These are phyloP conservation scores for Podaxis carcinomalis DNA, from an alignment of 768 basidiomycete genomes.

Conservation along the genomic window DNA sequence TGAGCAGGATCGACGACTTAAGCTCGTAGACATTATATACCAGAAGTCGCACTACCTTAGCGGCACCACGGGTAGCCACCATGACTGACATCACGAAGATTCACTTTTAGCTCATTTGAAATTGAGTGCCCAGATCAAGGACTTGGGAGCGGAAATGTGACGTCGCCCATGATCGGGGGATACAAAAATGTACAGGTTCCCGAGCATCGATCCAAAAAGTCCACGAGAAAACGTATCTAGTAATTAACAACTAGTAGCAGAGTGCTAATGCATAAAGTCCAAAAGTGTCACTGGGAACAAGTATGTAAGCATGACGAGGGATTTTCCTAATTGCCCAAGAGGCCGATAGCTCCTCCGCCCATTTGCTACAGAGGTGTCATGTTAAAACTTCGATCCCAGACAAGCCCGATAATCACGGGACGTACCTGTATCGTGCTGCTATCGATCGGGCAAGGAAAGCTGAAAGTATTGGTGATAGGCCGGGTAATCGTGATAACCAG, in stretches of 20 bases:
- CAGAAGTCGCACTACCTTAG: background rate
- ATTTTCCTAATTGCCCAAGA: background rate
- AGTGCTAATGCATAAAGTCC: background rate
- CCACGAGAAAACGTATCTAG: background rate
- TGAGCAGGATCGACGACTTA: background rate
- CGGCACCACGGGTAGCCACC: background rate
- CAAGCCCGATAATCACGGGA: background rate
- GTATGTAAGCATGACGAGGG: background rate
- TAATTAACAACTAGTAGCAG: background rate
- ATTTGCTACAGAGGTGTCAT: background rate
- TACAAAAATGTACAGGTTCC: background rate
- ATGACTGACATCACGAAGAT: background rate
- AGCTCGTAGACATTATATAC: background rate
- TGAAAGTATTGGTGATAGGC: slow-evolving; percentile 54
- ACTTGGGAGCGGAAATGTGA: background rate
- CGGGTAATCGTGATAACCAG: slow-evolving; percentile 66
- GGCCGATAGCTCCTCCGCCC: background rate
- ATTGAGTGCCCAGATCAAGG: background rate
- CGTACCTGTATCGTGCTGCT: slow-evolving; percentile 2
- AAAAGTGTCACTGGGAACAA: background rate
- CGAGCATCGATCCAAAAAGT: background rate
- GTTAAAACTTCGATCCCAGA: background rate
- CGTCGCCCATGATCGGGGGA: background rate
- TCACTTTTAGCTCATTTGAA: background rate
- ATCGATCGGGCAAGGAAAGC: slow-evolving; percentile 60